Evolutionary conservation across 1,139 yeast species (phyloP), one percentile per base, ranked within the genome.

Genomic region (Taphrina confusa): DNA sequence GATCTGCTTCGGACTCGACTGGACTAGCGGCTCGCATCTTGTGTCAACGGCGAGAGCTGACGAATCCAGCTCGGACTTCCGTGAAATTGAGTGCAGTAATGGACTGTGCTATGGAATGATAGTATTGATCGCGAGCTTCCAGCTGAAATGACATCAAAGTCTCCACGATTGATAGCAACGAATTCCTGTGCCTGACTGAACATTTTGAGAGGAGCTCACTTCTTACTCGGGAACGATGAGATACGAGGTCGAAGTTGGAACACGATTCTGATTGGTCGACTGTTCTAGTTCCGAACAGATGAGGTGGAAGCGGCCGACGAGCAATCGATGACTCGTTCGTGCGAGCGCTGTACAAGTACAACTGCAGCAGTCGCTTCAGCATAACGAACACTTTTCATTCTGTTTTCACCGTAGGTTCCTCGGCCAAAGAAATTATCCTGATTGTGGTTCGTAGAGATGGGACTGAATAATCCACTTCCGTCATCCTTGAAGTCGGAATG

Each of bases 381-480:
- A 4, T 4, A 18, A 33, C 6, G 11, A 12, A 18, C 5, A 12
- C 14, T 33, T 18, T 12, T 33, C 18, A 4, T 12, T 33, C 14
- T n/a, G n/a, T 33, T 6, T n/a, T 33, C 6, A 33, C 14, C 14
- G 37, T 12, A 33, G 14, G 18, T 16, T 9, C 23, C 4, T 39
- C 20, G 44, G 33, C 33, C 33, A 30, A 9, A 12, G 12, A 9
- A 9, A 30, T 9, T 12, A 30, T 30, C 33, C 33, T 30, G 11
- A 30, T 30, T 30, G 33, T 12, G 33, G 11, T 30, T 30, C 44
- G 23, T 25, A 14, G 1, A 8, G 31, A 82, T 83, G 87, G 88
- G 87, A 65, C 80, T 92, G 72, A 92, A 91, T 75, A 92, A 92
- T 80, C 98, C 98, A 46, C 82, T 92, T 66, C 98, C 98, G 62